These are phyloP conservation scores for Hypericum perforatum DNA, from an alignment of 345 rosid species.

Conservation along the genomic window DNA sequence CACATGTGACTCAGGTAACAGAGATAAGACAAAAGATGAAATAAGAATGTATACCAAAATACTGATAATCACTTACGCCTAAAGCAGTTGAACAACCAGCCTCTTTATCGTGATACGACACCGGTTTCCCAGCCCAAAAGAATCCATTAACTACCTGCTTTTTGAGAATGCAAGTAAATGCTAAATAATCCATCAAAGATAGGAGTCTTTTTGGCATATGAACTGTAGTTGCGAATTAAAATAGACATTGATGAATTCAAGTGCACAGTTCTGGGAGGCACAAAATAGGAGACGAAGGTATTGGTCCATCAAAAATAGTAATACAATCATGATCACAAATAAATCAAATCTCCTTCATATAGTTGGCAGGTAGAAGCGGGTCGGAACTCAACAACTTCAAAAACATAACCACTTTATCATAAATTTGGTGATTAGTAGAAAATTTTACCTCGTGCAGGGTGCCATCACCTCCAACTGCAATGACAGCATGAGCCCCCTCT, in stretches of 20 bases:
- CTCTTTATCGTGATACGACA: constrained; percentile 34
- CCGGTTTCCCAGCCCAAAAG: constrained; percentile 73
- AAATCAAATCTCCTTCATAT: too few relatives aligned
- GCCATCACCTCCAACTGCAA: constrained; percentile 99
- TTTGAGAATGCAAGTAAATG: constrained; percentile 9
- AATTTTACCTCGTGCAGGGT: constrained; percentile 79
- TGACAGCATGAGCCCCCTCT: constrained; percentile 89
- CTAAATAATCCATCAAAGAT: not conserved
- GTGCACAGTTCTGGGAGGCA: too few relatives aligned
- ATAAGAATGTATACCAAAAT: constrained; percentile 2
- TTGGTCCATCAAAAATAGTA: too few relatives aligned
- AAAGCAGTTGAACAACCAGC: constrained; percentile 62
- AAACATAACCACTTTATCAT: too few relatives aligned
- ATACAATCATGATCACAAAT: too few relatives aligned
- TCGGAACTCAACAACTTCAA: too few relatives aligned
- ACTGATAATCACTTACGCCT: constrained; percentile 51
- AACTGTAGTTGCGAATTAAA: too few relatives aligned
- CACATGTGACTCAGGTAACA: not conserved
- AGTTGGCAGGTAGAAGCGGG: too few relatives aligned
- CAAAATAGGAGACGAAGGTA: too few relatives aligned
- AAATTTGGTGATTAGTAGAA: not conserved
- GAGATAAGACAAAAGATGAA: constrained; percentile 3
- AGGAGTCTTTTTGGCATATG: not conserved
- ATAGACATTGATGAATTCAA: too few relatives aligned
- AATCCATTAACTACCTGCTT: constrained; percentile 88